Conservation (phyloP, 371 early-diverging fungal genomes). For the Blakeslea trispora region DNA sequence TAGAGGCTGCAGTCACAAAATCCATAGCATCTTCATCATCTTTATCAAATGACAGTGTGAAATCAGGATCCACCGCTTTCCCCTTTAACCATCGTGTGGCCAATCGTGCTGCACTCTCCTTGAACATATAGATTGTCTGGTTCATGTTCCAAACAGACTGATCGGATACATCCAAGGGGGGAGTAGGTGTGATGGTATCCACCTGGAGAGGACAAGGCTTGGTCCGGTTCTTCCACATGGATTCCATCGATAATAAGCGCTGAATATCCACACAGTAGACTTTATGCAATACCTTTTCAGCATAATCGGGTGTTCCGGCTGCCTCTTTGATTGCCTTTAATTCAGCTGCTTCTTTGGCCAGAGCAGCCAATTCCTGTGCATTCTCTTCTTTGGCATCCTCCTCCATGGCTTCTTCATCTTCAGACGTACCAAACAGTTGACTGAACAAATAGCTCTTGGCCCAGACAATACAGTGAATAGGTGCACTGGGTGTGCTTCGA, state of each 20-base stretch:
- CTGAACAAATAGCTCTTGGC: slow-evolving; percentile 92
- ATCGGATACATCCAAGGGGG: slow-evolving; percentile 48
- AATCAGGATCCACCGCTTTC: slow-evolving; percentile 46
- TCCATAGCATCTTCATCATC: slow-evolving; percentile 88
- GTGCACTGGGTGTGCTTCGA: slow-evolving; percentile 92
- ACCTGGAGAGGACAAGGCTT: slow-evolving; percentile 74
- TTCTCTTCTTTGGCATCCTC: slow-evolving; percentile 59
- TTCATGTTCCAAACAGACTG: slow-evolving; percentile 70
- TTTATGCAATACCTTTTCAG: slow-evolving; percentile 80
- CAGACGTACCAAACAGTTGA: slow-evolving; percentile 82
- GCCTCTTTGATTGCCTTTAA: slow-evolving; percentile 65
- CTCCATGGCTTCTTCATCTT: slow-evolving; percentile 64
- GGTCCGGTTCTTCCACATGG: slow-evolving; percentile 86
- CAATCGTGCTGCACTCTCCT: slow-evolving; percentile 49
- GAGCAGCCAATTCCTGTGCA: slow-evolving; percentile 72
- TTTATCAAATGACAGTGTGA: slow-evolving; percentile 83
- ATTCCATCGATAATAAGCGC: slow-evolving; percentile 77
- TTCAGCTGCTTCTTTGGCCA: slow-evolving; percentile 72
- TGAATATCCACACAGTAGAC: slow-evolving; percentile 82
- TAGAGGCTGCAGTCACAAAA: slow-evolving; percentile 93
- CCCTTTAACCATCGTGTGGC: slow-evolving; percentile 43
- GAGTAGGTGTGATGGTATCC: no score
- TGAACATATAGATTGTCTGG: slow-evolving; percentile 58
- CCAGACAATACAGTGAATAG: slow-evolving; percentile 99
- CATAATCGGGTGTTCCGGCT: slow-evolving; percentile 65